Percentiles rank a stretch among this genome's conserved stretches.
These are phyloP conservation scores for Globisporangium mamillatum DNA, from an alignment of 352 stramenopile genomes.

Conservation along the genomic window DNA sequence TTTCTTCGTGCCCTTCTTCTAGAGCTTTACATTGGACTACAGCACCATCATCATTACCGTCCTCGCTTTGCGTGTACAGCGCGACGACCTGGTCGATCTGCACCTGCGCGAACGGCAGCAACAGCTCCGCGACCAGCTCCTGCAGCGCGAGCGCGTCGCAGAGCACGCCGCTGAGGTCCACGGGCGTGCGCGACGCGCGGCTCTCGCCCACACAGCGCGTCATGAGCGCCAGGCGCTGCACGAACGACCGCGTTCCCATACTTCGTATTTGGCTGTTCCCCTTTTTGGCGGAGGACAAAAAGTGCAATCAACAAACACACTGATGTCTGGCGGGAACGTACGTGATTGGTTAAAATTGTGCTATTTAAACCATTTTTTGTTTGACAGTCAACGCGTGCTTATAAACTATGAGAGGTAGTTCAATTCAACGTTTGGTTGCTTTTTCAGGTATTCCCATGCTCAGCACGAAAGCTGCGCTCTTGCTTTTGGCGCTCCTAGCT, in stretches of 20 bases:
- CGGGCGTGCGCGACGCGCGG: constrained; percentile 24
- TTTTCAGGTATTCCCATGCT: neutral
- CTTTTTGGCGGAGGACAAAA: neutral
- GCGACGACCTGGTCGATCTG: constrained; percentile 51
- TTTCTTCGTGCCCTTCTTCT: neutral
- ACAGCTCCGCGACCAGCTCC: constrained; percentile 38
- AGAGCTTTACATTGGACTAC: neutral
- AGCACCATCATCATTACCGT: neutral
- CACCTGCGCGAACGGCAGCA: constrained; percentile 36
- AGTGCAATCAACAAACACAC: neutral
- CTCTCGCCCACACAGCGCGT: constrained; percentile 29
- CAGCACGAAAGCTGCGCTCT: neutral
- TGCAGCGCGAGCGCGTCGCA: constrained; percentile 29
- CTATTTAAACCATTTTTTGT: neutral
- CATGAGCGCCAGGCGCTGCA: constrained; percentile 42
- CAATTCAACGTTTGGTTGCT: neutral
- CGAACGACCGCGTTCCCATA: constrained; percentile 21
- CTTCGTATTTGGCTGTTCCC: neutral
- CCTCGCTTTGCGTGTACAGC: constrained; percentile 24
- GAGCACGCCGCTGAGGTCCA: constrained; percentile 43
- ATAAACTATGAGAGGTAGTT: neutral
- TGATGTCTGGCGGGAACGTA: neutral
- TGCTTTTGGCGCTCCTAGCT: neutral
- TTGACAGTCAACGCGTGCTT: neutral
- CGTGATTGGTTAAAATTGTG: neutral